Evolutionary conservation across 2,329 filamentous ascomycete genomes (phyloP).

Genomic region (Scedosporium dehoogii): DNA sequence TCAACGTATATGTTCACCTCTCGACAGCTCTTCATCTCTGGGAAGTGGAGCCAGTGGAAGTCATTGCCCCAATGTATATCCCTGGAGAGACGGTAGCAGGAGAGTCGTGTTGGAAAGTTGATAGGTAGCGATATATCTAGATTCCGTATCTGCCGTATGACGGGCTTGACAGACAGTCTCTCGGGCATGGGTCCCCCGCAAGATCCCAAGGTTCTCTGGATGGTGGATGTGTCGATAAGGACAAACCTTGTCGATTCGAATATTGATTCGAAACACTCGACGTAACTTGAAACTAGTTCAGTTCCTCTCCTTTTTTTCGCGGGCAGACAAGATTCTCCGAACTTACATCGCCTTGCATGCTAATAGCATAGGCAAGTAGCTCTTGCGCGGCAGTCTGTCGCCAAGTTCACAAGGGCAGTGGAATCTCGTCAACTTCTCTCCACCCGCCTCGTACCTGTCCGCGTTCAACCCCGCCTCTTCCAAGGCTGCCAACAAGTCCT

Average conservation of each 20-base stretch:
- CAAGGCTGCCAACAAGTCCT: slow-evolving; percentile 2
- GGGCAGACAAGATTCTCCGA: no score
- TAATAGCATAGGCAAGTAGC: slow-evolving; percentile 6
- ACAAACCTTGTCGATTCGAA: slow-evolving; percentile 8
- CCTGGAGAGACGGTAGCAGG: not conserved
- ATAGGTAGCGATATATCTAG: not conserved
- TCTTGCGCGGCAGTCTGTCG: not conserved
- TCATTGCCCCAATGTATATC: slow-evolving; percentile 2
- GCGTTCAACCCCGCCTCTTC: not conserved
- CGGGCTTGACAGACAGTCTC: not conserved
- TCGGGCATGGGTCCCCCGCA: not conserved
- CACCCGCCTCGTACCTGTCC: not conserved
- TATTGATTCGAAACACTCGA: slow-evolving; percentile 4
- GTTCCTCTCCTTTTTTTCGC: no score
- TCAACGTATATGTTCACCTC: slow-evolving; percentile 1
- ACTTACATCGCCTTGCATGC: slow-evolving; percentile 7
- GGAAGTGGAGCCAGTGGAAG: slow-evolving; percentile 6
- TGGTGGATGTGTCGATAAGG: not conserved
- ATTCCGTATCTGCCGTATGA: not conserved
- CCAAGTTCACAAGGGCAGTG: not conserved
- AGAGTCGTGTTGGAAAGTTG: not conserved
- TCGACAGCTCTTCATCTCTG: not conserved
- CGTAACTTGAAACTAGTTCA: not conserved
- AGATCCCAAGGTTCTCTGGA: slow-evolving; percentile 1
- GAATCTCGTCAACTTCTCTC: not conserved